Percentiles rank a stretch among this genome's conserved stretches.
These are phyloP conservation scores for Colletotrichum chlorophyti DNA, from an alignment of 2,329 filamentous ascomycete genomes.

Conservation along the genomic window DNA sequence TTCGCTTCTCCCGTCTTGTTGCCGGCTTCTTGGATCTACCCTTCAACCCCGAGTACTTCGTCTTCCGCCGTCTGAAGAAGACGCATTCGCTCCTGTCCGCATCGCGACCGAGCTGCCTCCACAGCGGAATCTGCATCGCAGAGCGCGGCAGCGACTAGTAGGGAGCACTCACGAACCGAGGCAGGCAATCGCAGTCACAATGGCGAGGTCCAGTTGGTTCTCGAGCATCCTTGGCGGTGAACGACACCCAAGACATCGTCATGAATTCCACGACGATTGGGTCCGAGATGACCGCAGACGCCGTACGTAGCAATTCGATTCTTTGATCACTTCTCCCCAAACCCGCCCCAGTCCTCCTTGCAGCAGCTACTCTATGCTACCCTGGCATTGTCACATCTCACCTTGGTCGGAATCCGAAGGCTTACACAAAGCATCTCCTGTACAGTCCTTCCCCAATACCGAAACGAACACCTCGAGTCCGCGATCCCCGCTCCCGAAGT, in stretches of 20 bases:
- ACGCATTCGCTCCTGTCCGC: no score
- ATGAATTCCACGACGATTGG: constrained; percentile 40
- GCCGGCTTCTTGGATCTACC: no score
- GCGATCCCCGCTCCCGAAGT: constrained; percentile 80
- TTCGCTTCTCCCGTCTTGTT: no score
- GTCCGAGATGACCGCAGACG: constrained; percentile 52
- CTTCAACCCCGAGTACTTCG: no score
- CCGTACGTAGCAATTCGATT: constrained; percentile 39
- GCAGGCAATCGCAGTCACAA: constrained; percentile 16
- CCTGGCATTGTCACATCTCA: not conserved
- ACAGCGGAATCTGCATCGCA: no score
- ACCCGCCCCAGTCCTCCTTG: no score
- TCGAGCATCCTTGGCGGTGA: constrained; percentile 43
- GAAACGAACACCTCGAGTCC: constrained; percentile 64
- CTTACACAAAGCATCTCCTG: constrained; percentile 17
- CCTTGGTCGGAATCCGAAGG: no score
- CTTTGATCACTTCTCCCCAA: no score
- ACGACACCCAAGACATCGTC: constrained; percentile 38
- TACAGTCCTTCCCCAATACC: constrained; percentile 70
- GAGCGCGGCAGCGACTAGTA: not conserved
- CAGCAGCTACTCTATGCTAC: no score
- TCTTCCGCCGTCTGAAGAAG: no score
- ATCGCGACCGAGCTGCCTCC: no score
- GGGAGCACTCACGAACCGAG: not conserved
- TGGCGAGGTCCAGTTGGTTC: constrained; percentile 39